These are phyloP conservation scores for Salvia splendens DNA, from an alignment of 257 asterid genomes.

Conservation along the genomic window DNA sequence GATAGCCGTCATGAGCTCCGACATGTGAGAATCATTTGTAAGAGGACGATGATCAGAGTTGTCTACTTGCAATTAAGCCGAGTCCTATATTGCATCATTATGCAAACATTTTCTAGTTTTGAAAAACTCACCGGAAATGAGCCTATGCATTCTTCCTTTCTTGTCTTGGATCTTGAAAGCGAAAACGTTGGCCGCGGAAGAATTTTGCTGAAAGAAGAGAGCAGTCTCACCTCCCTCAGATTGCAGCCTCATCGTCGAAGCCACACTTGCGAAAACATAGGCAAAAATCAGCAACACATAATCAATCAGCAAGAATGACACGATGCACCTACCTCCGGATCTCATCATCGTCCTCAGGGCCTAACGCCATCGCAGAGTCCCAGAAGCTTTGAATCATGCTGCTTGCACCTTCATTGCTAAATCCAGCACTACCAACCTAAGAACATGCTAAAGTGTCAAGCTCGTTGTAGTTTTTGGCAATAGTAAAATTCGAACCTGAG, in stretches of 20 bases:
- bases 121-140: conserved; percentile 64
- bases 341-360: conserved; percentile 85
- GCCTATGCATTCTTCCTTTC: conserved; percentile 89
- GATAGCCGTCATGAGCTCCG: conserved; percentile 77
- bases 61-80: no score
- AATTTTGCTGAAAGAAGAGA: conserved; percentile 49
- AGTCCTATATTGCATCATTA: no score
- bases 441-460: neutral
- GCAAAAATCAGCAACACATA: neutral
- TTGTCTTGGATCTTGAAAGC: conserved; percentile 90
- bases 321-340: conserved; percentile 69
- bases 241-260: conserved; percentile 69
- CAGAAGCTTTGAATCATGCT: conserved; percentile 90
- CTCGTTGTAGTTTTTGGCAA: neutral
- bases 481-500: conserved; percentile 46
- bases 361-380: conserved; percentile 94
- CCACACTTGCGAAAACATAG: conserved; percentile 48
- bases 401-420: conserved; percentile 64
- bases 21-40: conserved; percentile 30
- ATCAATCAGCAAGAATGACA: neutral
- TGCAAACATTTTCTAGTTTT: no score
- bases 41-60: no score
- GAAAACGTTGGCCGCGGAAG: conserved; percentile 54
- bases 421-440: conserved; percentile 86
- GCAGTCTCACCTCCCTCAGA: conserved; percentile 84